phyloP scores from a whole-genome alignment of 176 grass and related monocot genomes.

The Pharus latifolius region DNA sequence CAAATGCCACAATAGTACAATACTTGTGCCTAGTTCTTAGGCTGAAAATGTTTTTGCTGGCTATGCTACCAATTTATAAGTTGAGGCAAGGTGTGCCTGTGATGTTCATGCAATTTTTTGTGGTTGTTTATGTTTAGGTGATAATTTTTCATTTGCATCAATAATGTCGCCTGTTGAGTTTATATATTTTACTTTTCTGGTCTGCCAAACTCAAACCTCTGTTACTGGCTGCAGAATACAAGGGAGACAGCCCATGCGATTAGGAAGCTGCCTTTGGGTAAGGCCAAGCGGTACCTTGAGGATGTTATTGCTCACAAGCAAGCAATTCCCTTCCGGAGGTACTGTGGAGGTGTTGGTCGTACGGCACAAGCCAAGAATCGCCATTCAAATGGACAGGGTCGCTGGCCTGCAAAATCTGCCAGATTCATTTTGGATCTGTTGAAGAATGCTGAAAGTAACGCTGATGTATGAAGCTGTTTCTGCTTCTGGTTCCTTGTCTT shows the following conservation, averaged over 20 bases:
- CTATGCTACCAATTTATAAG: neutral
- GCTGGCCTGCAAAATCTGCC: constrained; percentile 76
- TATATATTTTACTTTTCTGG: neutral
- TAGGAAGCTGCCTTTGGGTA: constrained; percentile 44
- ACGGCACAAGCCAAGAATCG: constrained; percentile 70
- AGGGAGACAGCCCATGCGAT: constrained; percentile 68
- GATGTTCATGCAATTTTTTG: neutral
- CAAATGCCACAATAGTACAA: too few relatives aligned
- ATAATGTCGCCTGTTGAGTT: neutral
- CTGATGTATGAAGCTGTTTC: constrained; percentile 23
- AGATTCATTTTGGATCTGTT: constrained; percentile 70
- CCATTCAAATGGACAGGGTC: constrained; percentile 76
- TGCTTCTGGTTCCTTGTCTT: neutral
- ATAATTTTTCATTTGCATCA: neutral
- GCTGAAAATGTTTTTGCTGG: neutral
- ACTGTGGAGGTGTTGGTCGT: constrained; percentile 66
- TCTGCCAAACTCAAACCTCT: neutral
- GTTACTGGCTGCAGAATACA: constrained; percentile 41
- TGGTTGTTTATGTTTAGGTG: neutral
- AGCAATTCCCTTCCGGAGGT: constrained; percentile 81
- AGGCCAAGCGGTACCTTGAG: constrained; percentile 89
- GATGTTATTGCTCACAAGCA: constrained; percentile 94
- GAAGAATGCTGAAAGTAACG: constrained; percentile 84
- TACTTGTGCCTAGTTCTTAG: too few relatives aligned
- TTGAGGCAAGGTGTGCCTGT: too few relatives aligned